These are phyloP conservation scores for Leishmania mexicana DNA, from an alignment of 208 protist species.

Conservation along the genomic window DNA sequence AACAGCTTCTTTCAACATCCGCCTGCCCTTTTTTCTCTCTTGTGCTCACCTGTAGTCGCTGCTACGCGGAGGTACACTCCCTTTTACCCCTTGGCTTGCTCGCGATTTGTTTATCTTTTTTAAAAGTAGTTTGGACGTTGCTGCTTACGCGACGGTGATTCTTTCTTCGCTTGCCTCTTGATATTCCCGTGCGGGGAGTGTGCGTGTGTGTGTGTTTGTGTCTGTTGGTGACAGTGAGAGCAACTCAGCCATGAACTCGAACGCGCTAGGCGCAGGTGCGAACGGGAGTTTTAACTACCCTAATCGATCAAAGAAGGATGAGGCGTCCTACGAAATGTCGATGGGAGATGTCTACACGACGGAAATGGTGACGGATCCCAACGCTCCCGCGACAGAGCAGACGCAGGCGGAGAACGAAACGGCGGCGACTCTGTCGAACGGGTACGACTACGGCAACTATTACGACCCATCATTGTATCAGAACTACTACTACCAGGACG, in stretches of 20 bases:
- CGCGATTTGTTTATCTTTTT: background rate
- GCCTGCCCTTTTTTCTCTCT: background rate
- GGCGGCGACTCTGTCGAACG: slow-evolving; percentile 25
- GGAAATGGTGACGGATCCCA: slow-evolving; percentile 16
- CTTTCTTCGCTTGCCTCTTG: too few relatives aligned
- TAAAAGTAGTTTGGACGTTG: background rate
- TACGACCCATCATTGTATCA: slow-evolving; percentile 60
- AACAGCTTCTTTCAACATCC: background rate
- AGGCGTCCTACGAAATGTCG: slow-evolving; percentile 17
- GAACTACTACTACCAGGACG: slow-evolving; percentile 79
- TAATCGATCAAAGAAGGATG: slow-evolving; percentile 22
- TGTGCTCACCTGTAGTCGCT: background rate
- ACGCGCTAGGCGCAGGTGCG: background rate
- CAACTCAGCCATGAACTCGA: slow-evolving; percentile 8
- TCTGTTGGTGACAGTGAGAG: background rate
- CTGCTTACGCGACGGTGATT: too few relatives aligned
- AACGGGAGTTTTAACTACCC: slow-evolving; percentile 17
- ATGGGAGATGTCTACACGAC: slow-evolving; percentile 22
- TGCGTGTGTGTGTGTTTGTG: background rate
- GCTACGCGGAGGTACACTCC: background rate
- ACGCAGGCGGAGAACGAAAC: slow-evolving; percentile 32
- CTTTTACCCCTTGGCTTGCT: background rate
- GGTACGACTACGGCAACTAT: slow-evolving; percentile 34
- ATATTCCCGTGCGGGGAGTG: background rate
- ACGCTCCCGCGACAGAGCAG: slow-evolving; percentile 10